Conservation (phyloP, 495 filamentous ascomycete species). For the Melanomma pulvis-pyrius region DNA sequence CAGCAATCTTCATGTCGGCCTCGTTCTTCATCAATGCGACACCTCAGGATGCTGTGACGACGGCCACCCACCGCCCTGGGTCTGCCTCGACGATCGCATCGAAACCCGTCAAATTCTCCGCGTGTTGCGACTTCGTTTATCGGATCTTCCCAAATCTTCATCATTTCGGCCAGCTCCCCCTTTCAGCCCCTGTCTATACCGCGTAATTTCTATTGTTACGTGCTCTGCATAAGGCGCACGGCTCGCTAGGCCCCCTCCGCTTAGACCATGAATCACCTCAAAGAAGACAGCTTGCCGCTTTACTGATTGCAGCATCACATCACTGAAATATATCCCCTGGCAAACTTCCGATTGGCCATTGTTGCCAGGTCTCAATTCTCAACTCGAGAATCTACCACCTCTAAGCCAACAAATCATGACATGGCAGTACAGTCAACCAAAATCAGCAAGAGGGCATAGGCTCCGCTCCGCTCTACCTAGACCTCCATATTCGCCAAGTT, state of each 20-base stretch:
- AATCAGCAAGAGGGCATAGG: too few relatives aligned
- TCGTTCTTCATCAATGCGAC: neutral
- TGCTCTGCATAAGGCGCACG: neutral
- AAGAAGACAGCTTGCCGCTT: too few relatives aligned
- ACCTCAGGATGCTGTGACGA: too few relatives aligned
- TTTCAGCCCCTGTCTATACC: neutral
- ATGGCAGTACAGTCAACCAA: too few relatives aligned
- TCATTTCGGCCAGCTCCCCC: neutral
- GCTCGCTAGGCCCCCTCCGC: neutral
- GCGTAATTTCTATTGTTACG: neutral
- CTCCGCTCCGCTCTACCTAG: too few relatives aligned
- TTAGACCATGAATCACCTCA: neutral
- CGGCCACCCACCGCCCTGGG: neutral
- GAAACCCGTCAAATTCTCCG: constrained; percentile 20
- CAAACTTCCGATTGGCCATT: neutral
- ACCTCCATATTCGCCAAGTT: too few relatives aligned
- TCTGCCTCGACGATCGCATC: constrained; percentile 4
- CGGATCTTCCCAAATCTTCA: neutral
- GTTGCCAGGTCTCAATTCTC: neutral
- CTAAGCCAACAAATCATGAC: too few relatives aligned
- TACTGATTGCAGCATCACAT: neutral
- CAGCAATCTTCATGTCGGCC: neutral
- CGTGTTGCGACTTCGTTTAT: neutral
- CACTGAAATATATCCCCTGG: neutral
- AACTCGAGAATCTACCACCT: too few relatives aligned